phyloP scores from a whole-genome alignment of 768 basidiomycete species.

The Roridomyces roridus region DNA sequence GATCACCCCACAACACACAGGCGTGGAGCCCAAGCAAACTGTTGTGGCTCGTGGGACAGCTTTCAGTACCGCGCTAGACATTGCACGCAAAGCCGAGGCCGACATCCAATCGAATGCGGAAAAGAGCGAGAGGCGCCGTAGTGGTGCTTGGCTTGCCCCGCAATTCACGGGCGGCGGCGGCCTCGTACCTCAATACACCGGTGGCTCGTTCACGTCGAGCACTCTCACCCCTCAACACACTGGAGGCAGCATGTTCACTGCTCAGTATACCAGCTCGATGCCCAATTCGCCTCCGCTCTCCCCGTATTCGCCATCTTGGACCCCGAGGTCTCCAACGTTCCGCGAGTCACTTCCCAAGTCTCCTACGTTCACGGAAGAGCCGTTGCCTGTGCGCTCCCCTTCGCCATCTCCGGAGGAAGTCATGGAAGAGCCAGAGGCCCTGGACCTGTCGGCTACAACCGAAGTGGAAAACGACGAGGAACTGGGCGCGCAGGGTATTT shows the following conservation, averaged over 20 bases:
- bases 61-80: constrained; percentile 47
- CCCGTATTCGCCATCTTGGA: constrained; percentile 7
- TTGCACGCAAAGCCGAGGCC: constrained; percentile 45
- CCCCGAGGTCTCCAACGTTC: neutral
- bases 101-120: constrained; percentile 22
- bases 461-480: neutral
- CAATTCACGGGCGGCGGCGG: constrained; percentile 17
- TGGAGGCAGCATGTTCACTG: constrained; percentile 5
- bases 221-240: constrained; percentile 15
- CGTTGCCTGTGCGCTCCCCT: no score
- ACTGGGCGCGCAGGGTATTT: no score
- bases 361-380: neutral
- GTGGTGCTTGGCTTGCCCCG: constrained; percentile 20
- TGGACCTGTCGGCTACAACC: no score
- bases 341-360: neutral
- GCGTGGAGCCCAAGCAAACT: neutral
- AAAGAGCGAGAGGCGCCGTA: constrained; percentile 23
- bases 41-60: constrained; percentile 36
- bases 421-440: neutral
- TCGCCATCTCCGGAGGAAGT: neutral
- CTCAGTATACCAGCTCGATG: constrained; percentile 6
- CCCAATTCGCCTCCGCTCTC: constrained; percentile 11
- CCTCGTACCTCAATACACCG: constrained; percentile 15
- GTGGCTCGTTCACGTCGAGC: neutral
- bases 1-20: constrained; percentile 4